Percentiles rank a stretch among this genome's conserved stretches.
Conservation (phyloP, 2,329 filamentous ascomycete genomes). For the Scedosporium apiospermum region DNA sequence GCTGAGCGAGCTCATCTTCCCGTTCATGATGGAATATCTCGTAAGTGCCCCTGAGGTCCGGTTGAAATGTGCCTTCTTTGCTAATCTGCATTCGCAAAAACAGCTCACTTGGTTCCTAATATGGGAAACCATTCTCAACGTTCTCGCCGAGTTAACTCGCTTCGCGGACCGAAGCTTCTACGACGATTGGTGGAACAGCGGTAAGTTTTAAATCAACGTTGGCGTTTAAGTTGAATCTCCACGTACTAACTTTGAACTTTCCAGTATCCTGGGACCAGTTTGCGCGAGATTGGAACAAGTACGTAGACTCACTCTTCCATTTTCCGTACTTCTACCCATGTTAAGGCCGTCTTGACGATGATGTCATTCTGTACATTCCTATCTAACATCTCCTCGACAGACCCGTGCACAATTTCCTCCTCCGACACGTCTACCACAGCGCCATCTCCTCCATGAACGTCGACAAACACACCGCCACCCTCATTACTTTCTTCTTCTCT, state of each 20-base stretch:
- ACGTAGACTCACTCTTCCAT: background rate
- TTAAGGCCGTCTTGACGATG: too few relatives aligned
- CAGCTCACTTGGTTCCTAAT: slow-evolving; percentile 69
- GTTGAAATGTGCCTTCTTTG: background rate
- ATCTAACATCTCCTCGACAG: slow-evolving; percentile 11
- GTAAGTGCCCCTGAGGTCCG: slow-evolving; percentile 17
- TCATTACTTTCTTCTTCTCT: slow-evolving; percentile 65
- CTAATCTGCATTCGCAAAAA: background rate
- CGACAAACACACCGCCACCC: slow-evolving; percentile 59
- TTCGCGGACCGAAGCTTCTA: slow-evolving; percentile 73
- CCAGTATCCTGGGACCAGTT: slow-evolving; percentile 63
- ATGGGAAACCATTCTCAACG: slow-evolving; percentile 67
- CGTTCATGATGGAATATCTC: slow-evolving; percentile 70
- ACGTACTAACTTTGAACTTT: background rate
- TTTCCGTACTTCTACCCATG: background rate
- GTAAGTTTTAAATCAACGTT: slow-evolving; percentile 18
- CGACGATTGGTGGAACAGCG: slow-evolving; percentile 53
- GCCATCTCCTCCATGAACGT: slow-evolving; percentile 66
- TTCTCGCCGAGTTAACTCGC: slow-evolving; percentile 64
- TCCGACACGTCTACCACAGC: slow-evolving; percentile 71
- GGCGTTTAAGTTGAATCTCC: background rate
- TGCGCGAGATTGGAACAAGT: slow-evolving; percentile 67
- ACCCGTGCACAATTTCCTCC: slow-evolving; percentile 67
- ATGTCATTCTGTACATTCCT: background rate
- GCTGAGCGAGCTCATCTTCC: slow-evolving; percentile 65